Percentiles rank a stretch among this genome's conserved stretches.
phyloP scores from a whole-genome alignment of 2,329 filamentous ascomycete genomes.

The Pseudogymnoascus sp. region DNA sequence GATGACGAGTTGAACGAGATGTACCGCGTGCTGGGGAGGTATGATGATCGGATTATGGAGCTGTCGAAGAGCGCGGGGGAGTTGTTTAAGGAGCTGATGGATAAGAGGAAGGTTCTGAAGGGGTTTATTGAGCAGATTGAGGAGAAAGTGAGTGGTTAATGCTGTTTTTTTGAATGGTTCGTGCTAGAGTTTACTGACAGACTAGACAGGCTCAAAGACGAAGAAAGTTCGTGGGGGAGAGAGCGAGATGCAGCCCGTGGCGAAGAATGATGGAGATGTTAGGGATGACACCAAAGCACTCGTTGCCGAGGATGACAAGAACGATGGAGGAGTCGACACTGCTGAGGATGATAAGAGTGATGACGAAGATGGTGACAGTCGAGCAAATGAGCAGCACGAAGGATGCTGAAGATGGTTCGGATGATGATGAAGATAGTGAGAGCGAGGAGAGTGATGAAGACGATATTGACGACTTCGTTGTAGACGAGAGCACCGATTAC shows the following conservation, averaged over 20 bases:
- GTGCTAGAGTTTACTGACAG: not conserved
- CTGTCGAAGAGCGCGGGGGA: not conserved
- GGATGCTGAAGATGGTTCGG: not conserved
- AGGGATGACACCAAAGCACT: not conserved
- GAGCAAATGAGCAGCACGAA: not conserved
- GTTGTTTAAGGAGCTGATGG: not conserved
- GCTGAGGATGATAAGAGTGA: not conserved
- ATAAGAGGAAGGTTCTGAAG: not conserved
- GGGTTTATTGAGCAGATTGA: not conserved
- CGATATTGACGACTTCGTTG: slow-evolving; percentile 11
- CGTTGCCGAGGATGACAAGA: not conserved
- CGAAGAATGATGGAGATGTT: not conserved
- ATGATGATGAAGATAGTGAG: slow-evolving; percentile 12
- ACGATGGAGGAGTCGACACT: not conserved
- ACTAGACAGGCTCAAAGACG: not conserved
- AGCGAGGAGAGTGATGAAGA: slow-evolving; percentile 11
- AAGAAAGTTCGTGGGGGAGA: not conserved
- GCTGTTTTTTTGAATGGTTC: not conserved
- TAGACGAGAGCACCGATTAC: slow-evolving; percentile 13
- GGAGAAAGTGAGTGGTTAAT: not conserved
- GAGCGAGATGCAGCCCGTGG: not conserved
- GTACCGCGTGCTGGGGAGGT: not conserved
- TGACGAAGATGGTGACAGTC: not conserved
- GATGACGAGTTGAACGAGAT: not conserved
- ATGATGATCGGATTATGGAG: not conserved